These are phyloP conservation scores for Austroboletus novae-zelandiae DNA, from an alignment of 1,284 basidiomycete species.

Conservation along the genomic window DNA sequence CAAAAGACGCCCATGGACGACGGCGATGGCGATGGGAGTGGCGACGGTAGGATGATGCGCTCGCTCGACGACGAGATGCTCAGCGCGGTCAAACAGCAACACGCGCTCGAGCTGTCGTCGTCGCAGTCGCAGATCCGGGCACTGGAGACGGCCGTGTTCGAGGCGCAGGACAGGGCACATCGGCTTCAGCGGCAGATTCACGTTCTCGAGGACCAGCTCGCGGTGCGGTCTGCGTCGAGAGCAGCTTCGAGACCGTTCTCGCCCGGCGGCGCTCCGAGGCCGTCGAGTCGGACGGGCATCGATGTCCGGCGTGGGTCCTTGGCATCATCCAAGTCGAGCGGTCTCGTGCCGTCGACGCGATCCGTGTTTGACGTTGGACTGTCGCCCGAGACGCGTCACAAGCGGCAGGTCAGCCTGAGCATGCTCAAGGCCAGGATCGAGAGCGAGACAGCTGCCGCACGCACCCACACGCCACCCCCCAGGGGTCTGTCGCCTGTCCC, in stretches of 20 bases:
- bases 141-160: slow-evolving; percentile 70
- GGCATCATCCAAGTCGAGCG: slow-evolving; percentile 37
- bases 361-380: slow-evolving; percentile 64
- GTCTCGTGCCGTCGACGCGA: slow-evolving; percentile 41
- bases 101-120: slow-evolving; percentile 74
- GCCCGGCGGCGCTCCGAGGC: slow-evolving; percentile 36
- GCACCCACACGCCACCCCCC: slow-evolving; percentile 38
- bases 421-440: slow-evolving; percentile 90
- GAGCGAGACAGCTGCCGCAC: slow-evolving; percentile 57
- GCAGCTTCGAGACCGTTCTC: slow-evolving; percentile 42
- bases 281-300: slow-evolving; percentile 49
- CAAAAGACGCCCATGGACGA: slow-evolving; percentile 24
- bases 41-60: slow-evolving; percentile 30
- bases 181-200: slow-evolving; percentile 67
- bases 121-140: slow-evolving; percentile 74
- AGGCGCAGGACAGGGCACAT: slow-evolving; percentile 69
- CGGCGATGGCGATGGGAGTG: slow-evolving; percentile 30
- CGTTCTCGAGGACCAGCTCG: slow-evolving; percentile 60
- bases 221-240: slow-evolving; percentile 41
- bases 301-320: slow-evolving; percentile 51
- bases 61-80: slow-evolving; percentile 68
- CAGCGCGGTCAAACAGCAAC: slow-evolving; percentile 64
- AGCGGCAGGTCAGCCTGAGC: slow-evolving; percentile 79
- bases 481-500: slow-evolving; percentile 53
- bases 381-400: slow-evolving; percentile 76